Percentiles rank a stretch among this genome's conserved stretches.
Conservation (phyloP, 352 stramenopile genomes). For the Halophytophthora polymorphica region DNA sequence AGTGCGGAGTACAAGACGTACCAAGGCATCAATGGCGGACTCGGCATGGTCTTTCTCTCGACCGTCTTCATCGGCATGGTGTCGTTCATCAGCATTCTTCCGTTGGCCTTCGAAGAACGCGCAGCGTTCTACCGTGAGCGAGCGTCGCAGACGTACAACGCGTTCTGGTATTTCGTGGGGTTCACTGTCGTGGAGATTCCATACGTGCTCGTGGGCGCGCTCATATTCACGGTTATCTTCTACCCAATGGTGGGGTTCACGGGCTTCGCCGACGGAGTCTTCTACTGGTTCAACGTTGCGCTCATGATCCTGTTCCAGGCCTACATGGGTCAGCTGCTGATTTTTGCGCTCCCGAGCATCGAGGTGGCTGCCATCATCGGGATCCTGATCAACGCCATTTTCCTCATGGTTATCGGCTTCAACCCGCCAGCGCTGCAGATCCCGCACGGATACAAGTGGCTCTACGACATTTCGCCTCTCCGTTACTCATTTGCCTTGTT, state of each 20-base stretch:
- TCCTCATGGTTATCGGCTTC: conserved; percentile 38
- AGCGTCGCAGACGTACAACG: conserved; percentile 80
- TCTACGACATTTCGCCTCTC: conserved; percentile 31
- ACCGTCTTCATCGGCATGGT: conserved; percentile 84
- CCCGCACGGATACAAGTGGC: conserved; percentile 38
- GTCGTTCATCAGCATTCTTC: conserved; percentile 70
- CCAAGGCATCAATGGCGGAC: conserved; percentile 48
- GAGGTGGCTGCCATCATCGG: conserved; percentile 32
- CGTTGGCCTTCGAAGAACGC: conserved; percentile 80
- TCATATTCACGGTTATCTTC: conserved; percentile 27
- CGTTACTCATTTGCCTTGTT: conserved; percentile 36
- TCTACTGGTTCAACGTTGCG: conserved; percentile 35
- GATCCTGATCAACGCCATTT: conserved; percentile 36
- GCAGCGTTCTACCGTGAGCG: conserved; percentile 79
- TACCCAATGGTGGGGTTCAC: conserved; percentile 48
- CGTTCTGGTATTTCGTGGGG: conserved; percentile 59
- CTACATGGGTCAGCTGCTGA: conserved; percentile 34
- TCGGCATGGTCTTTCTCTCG: conserved; percentile 85
- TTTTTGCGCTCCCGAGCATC: conserved; percentile 31
- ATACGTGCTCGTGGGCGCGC: conserved; percentile 21
- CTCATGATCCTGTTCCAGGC: conserved; percentile 38
- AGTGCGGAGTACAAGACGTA: conserved; percentile 44
- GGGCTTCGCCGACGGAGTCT: conserved; percentile 19
- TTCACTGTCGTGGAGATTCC: conserved; percentile 28
- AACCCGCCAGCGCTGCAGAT: conserved; percentile 38